Evolutionary conservation across 129 eudicot genomes (phyloP).

Genomic region (Cynara cardunculus): DNA sequence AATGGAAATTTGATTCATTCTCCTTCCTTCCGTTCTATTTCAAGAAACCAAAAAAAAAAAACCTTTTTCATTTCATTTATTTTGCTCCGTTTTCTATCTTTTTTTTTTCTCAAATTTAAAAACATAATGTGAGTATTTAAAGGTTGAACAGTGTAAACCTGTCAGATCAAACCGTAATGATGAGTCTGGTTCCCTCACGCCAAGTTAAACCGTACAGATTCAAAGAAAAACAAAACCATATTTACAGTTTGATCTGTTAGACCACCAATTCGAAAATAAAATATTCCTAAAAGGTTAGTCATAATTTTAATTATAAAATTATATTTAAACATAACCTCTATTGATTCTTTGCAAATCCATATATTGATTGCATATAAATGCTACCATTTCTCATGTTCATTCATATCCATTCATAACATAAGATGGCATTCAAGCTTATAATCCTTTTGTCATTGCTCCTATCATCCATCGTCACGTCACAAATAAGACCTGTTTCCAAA

Average conservation of each 20-base stretch:
- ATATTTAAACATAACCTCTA: neutral
- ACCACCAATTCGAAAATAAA: neutral
- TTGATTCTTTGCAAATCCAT: neutral
- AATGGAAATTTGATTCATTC: too few relatives aligned
- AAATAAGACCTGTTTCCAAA: neutral
- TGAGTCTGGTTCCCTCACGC: neutral
- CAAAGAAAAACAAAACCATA: neutral
- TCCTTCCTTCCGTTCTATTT: too few relatives aligned
- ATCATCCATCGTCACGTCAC: constrained; percentile 15
- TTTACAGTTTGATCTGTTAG: neutral
- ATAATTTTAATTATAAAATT: neutral
- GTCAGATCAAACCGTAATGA: too few relatives aligned
- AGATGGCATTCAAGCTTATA: constrained; percentile 20
- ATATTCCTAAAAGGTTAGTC: neutral
- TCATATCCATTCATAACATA: neutral
- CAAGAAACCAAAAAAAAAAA: too few relatives aligned
- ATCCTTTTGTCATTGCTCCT: constrained; percentile 1
- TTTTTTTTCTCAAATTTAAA: too few relatives aligned
- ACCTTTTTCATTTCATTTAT: too few relatives aligned
- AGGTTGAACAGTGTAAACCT: too few relatives aligned
- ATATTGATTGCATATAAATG: neutral
- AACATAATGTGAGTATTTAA: too few relatives aligned
- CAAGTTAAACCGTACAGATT: too few relatives aligned
- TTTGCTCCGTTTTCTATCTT: too few relatives aligned
- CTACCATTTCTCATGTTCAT: neutral